Percentiles rank a stretch among this genome's conserved stretches.
These are phyloP conservation scores for Septoria linicola DNA, from an alignment of 2,329 filamentous ascomycete species.

Conservation along the genomic window DNA sequence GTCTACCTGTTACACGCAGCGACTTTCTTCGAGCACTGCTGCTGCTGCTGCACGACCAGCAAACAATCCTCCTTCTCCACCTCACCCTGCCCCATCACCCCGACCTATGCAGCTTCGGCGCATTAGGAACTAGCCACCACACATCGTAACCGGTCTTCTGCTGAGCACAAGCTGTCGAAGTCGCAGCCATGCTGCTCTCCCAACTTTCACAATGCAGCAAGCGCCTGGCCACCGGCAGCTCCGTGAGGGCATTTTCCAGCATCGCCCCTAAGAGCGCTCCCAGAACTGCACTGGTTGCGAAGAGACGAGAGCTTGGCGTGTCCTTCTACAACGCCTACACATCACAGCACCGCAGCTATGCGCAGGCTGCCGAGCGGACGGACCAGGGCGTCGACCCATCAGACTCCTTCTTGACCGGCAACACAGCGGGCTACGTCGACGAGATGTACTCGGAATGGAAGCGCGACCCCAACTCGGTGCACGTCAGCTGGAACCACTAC, in stretches of 20 bases:
- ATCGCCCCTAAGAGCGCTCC: slow-evolving; percentile 38
- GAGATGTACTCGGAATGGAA: slow-evolving; percentile 99
- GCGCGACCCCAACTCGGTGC: slow-evolving; percentile 85
- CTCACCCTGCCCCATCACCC: too few species aligned
- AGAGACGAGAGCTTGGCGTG: slow-evolving; percentile 49
- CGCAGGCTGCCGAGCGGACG: slow-evolving; percentile 57
- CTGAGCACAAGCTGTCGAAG: too few species aligned
- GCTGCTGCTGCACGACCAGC: too few species aligned
- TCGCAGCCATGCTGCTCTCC: slow-evolving; percentile 65
- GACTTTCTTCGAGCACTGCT: too few species aligned
- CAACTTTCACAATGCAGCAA: slow-evolving; percentile 65
- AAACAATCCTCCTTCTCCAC: too few species aligned
- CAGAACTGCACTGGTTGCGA: slow-evolving; percentile 47
- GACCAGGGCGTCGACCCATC: slow-evolving; percentile 73
- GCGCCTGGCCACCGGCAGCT: slow-evolving; percentile 60
- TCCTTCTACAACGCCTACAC: slow-evolving; percentile 44
- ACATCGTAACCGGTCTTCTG: too few species aligned
- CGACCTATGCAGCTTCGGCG: too few species aligned
- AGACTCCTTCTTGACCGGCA: slow-evolving; percentile 95
- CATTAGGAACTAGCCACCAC: too few species aligned
- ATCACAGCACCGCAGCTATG: slow-evolving; percentile 56
- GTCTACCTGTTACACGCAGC: too few species aligned
- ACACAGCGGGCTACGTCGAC: slow-evolving; percentile 97
- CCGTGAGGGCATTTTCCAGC: slow-evolving; percentile 46
- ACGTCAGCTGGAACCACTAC: slow-evolving; percentile 98